Base-by-base conservation (phyloP, 2,329 filamentous ascomycete genomes). In the Davidsoniella australis region DNA sequence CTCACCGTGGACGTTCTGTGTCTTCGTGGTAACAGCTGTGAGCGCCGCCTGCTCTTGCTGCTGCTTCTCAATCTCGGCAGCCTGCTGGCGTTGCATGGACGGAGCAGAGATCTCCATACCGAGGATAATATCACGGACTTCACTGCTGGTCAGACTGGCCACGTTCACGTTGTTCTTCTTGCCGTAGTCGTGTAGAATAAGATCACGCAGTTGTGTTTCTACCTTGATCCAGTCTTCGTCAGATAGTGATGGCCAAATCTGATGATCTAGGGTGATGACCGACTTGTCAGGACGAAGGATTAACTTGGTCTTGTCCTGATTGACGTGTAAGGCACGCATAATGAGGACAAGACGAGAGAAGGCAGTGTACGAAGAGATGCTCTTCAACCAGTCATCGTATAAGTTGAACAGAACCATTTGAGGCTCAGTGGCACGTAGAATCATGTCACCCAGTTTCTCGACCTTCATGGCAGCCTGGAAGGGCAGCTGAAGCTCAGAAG, bases 161-260 rank as follows among this genome's bases (percentile, higher is more conserved):
- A 91, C 89, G 59, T 98, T 98, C 69, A 98, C 91, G 58, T 96
- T 98, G 71, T 98, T 98, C 76, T 98, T 98, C 76, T 96, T 98
- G 61, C 91, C 91, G 62, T 98, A 98, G 62, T 98, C 91, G 57
- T 96, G 95, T 57, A 98, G 63, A 59, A 98, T 98, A 56, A 98
- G 70, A 70, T 98, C 91, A 63, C 91, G 82, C 40, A 98, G 71
- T 61, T 94, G 85, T 42, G 87, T 87, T 71, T 98, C 91, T n/a
- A 98, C 86, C 76, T 95, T 95, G 66, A 98, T 91, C 91, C 91
- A 98, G 55, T 94, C 88, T 58, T 98, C 91, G 56, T 98, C 91
- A 0, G 85, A 81, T 49, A 98, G 69, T 0, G 86, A 82, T 1
- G 91, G 91, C 91, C 91, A 98, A 62, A 98, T 98, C 63, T 98